Conservation (phyloP, 768 basidiomycete species). For the Plicaturopsis crispa region DNA sequence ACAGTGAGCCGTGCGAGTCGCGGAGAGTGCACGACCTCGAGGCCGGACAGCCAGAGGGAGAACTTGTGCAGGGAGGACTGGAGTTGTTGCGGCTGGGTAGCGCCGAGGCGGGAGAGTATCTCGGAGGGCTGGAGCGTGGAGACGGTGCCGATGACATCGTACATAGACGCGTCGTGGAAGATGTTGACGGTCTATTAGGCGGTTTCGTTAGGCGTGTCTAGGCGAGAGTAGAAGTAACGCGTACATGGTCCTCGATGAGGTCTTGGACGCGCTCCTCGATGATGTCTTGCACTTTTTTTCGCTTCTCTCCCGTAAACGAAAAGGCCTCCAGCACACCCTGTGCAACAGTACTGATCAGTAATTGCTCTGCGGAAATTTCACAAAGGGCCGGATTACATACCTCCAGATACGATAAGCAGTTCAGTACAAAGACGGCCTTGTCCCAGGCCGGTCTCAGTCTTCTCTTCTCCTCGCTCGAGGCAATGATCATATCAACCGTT, state of each 20-base stretch:
- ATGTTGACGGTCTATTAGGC: too few species aligned
- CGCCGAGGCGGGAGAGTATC: constrained; percentile 70
- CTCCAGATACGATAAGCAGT: constrained; percentile 78
- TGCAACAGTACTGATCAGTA: constrained; percentile 4
- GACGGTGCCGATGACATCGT: constrained; percentile 14
- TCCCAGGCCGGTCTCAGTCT: constrained; percentile 64
- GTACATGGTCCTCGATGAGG: constrained; percentile 80
- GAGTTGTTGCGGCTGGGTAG: constrained; percentile 56
- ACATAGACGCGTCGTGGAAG: constrained; percentile 20
- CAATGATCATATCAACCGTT: constrained; percentile 65
- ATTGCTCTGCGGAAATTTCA: background rate
- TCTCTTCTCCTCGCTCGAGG: constrained; percentile 60
- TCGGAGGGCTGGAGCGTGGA: constrained; percentile 21
- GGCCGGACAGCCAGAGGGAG: constrained; percentile 77
- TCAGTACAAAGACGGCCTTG: constrained; percentile 72
- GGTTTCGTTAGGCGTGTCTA: too few species aligned
- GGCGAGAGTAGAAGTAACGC: constrained; percentile 22
- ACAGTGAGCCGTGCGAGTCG: constrained; percentile 70
- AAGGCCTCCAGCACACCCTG: constrained; percentile 64
- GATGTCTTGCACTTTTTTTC: constrained; percentile 44
- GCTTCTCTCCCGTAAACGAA: constrained; percentile 59
- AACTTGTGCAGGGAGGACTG: constrained; percentile 60
- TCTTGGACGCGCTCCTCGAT: constrained; percentile 54
- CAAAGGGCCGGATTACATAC: constrained; percentile 30
- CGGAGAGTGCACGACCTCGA: constrained; percentile 74